Base-by-base conservation (phyloP, 2,329 filamentous ascomycete genomes). In the Ophiocordyceps camponoti-rufipedis region DNA sequence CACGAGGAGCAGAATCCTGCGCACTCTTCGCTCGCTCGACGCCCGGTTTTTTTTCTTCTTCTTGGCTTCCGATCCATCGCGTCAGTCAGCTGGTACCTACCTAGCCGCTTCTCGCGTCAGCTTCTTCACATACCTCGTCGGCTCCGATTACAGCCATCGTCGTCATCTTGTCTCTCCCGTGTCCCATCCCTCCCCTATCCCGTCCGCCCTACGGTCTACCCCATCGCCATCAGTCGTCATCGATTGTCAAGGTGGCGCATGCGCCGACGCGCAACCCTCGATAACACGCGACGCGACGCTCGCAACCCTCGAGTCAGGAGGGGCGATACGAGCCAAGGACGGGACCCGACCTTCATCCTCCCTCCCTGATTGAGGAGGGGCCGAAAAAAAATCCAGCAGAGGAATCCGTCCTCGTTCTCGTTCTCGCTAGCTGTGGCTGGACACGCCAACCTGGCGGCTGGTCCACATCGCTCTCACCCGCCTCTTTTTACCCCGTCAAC, bases 401-500 rank as follows among this genome's bases (percentile, higher is more conserved):
- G 14, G 35, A 16, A 38, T 38, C 9, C 35, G 7, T 18, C 14
- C n/a, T 23, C 33, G 7, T 5, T 11, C 28, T 44, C n/a, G n/a
- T n/a, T n/a, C 18, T 46, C 41, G 11, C 33, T 45, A 38, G 48
- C 48, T 51, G 35, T 16, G 35, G 35, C 35, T 38, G 35, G 35
- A 9, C 35, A 38, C 32, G 5, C 32, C 32, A 12, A 35, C 12
- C 43, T 46, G 44, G 16, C 42, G 31, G 29, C 42, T 35, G 18
- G 42, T 33, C 42, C 31, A 33, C 32, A 28, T 28, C 41, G 42
- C 23, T 23, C 38, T 28, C 45, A 39, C 35, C 35, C n/a, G 16
- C 23, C 16, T 38, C n/a, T 38, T 38, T 38, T 38, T 18, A 6
- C 35, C 12, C 16, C 35, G n/a, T 16, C 35, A 8, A n/a, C n/a